Evolutionary conservation across 345 rosid species (phyloP).

Genomic region (Moricandia moricandioides): DNA sequence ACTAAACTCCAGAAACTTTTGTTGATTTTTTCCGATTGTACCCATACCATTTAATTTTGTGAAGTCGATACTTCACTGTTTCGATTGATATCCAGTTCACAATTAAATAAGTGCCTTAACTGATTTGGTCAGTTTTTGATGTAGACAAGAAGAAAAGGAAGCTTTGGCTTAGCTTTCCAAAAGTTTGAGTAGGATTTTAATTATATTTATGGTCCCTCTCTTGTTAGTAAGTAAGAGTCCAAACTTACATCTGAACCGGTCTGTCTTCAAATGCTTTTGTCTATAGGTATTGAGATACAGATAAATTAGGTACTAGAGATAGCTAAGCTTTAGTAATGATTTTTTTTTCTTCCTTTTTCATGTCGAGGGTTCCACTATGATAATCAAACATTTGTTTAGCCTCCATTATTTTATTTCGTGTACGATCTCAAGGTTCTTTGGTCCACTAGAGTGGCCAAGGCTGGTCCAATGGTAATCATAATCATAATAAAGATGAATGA

Average conservation of each 20-base stretch:
- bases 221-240: constrained; percentile 8
- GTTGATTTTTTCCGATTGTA: constrained; percentile 30
- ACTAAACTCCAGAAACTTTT: background rate
- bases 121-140: constrained; percentile 31
- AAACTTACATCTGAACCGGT: constrained; percentile 28
- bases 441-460: background rate
- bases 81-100: constrained; percentile 14
- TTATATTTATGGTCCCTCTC: constrained; percentile 19
- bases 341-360: background rate
- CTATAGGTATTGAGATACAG: constrained; percentile 13
- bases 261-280: constrained; percentile 28
- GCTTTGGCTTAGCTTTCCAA: constrained; percentile 32
- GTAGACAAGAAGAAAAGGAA: constrained; percentile 30
- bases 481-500: background rate
- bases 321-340: constrained; percentile 25
- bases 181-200: constrained; percentile 16
- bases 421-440: background rate
- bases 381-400: too few relatives aligned
- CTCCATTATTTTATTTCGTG: background rate
- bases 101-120: constrained; percentile 15
- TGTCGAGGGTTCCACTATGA: constrained; percentile 25
- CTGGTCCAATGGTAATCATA: too few relatives aligned
- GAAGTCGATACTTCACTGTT: constrained; percentile 29
- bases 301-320: constrained; percentile 14
- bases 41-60: constrained; percentile 28